A percentile compares a stretch with the other conserved stretches of the same genome.
These are phyloP conservation scores for Hypomontagnella monticulosa DNA, from an alignment of 495 filamentous ascomycete species.

Conservation along the genomic window DNA sequence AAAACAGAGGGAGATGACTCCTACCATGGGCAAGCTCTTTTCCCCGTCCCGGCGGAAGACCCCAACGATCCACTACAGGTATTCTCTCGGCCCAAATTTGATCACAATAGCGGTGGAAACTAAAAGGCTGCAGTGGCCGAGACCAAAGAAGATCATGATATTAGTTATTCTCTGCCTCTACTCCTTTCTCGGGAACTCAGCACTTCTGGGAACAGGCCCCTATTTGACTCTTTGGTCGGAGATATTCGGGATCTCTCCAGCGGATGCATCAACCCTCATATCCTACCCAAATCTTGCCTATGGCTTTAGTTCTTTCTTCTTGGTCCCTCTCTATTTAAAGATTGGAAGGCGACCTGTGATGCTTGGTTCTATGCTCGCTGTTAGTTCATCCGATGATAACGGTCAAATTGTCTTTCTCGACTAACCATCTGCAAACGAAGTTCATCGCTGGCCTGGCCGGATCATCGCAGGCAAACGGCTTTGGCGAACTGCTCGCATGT, in stretches of 20 bases:
- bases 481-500: conserved; percentile 60
- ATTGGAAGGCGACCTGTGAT: conserved; percentile 67
- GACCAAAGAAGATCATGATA: conserved; percentile 65
- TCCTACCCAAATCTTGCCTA: conserved; percentile 68
- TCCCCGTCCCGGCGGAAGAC: conserved; percentile 66
- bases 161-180: conserved; percentile 62
- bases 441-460: conserved; percentile 46
- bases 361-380: conserved; percentile 57
- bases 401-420: neutral
- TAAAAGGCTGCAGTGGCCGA: conserved; percentile 57
- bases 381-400: conserved; percentile 30
- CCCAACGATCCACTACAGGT: conserved; percentile 68
- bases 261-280: conserved; percentile 62
- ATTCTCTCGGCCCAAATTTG: neutral
- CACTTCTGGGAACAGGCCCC: conserved; percentile 62
- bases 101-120: neutral
- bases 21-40: conserved; percentile 67
- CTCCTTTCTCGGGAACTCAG: conserved; percentile 67
- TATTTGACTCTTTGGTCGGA: conserved; percentile 65
- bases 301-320: conserved; percentile 63
- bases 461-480: conserved; percentile 39
- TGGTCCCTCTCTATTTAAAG: conserved; percentile 66
- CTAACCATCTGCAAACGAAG: conserved; percentile 7
- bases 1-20: conserved; percentile 65
- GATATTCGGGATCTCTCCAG: conserved; percentile 59